Percentiles rank a stretch among this genome's conserved stretches.
Conservation (phyloP, 805 yeast genomes). For the Pichia cephalocereana region DNA sequence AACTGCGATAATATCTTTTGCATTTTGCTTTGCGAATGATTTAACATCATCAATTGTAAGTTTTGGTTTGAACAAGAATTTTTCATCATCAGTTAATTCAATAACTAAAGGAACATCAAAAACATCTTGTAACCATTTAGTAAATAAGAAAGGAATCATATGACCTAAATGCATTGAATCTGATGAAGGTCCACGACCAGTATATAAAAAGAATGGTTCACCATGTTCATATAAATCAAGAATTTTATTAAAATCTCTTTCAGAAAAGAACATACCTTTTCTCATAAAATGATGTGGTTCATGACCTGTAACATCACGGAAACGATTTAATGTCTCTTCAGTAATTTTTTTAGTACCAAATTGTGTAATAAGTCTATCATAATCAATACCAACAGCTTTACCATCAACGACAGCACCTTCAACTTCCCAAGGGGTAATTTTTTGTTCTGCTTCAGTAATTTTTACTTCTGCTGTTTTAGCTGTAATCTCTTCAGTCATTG, state of each 20-base stretch:
- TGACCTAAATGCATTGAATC: slow-evolving; percentile 96
- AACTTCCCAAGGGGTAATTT: slow-evolving; percentile 96
- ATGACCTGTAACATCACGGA: slow-evolving; percentile 75
- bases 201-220: slow-evolving; percentile 88
- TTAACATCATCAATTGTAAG: slow-evolving; percentile 85
- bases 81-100: slow-evolving; percentile 95
- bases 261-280: slow-evolving; percentile 88
- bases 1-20: slow-evolving; percentile 86
- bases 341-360: slow-evolving; percentile 78
- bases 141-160: slow-evolving; percentile 89
- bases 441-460: slow-evolving; percentile 34
- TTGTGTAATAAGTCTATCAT: slow-evolving; percentile 74
- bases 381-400: slow-evolving; percentile 81
- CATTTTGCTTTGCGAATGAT: slow-evolving; percentile 68
- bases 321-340: slow-evolving; percentile 64
- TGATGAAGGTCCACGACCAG: slow-evolving; percentile 95
- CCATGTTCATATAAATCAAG: slow-evolving; percentile 89
- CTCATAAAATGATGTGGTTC: slow-evolving; percentile 85
- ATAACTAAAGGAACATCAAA: slow-evolving; percentile 93
- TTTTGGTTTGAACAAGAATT: slow-evolving; percentile 87
- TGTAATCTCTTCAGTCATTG: slow-evolving; percentile 9
- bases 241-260: slow-evolving; percentile 71
- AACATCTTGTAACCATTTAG: slow-evolving; percentile 97
- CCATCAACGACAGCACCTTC: slow-evolving; percentile 98
- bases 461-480: slow-evolving; percentile 16